Evolutionary conservation across 1,284 basidiomycete genomes (phyloP).

Genomic region (Moesziomyces sp.): DNA sequence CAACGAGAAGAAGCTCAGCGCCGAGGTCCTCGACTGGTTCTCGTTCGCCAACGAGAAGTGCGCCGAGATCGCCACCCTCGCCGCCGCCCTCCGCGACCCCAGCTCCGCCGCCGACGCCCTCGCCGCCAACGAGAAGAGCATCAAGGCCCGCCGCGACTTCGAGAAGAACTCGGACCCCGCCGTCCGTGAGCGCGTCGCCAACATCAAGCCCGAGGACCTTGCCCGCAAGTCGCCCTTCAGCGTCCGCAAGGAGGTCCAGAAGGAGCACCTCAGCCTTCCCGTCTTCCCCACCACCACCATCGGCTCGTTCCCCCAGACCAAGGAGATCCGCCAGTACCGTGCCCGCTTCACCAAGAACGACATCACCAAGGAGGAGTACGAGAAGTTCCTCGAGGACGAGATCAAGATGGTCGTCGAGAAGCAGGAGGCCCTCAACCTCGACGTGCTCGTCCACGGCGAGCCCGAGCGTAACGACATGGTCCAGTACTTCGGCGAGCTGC

Average conservation of each 20-base stretch:
- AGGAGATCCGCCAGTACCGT: conserved; percentile 79
- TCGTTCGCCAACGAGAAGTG: conserved; percentile 98
- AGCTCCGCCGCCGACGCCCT: conserved; percentile 55
- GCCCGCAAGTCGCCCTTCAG: conserved; percentile 91
- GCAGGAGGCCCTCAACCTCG: conserved; percentile 96
- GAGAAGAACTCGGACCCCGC: conserved; percentile 94
- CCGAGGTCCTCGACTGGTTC: conserved; percentile 97
- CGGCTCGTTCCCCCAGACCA: conserved; percentile 95
- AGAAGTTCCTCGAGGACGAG: conserved; percentile 98
- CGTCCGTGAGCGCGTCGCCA: conserved; percentile 93
- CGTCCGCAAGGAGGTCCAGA: conserved; percentile 87
- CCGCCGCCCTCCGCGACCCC: conserved; percentile 69
- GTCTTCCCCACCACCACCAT: conserved; percentile 99
- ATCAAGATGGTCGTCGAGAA: conserved; percentile 92
- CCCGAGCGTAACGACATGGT: conserved; percentile 99
- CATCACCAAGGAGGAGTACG: conserved; percentile 87
- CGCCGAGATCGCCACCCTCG: conserved; percentile 87
- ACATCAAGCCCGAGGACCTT: conserved; percentile 87
- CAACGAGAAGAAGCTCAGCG: conserved; percentile 89
- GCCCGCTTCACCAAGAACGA: conserved; percentile 83
- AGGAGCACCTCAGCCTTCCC: conserved; percentile 88
- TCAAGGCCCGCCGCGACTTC: conserved; percentile 93
- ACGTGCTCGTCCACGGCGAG: conserved; percentile 98
- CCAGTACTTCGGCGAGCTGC: conserved; percentile 98
- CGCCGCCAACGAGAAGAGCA: conserved; percentile 81